phyloP scores from a whole-genome alignment of 2,329 filamentous ascomycete species.

The Penicillium occitanis region DNA sequence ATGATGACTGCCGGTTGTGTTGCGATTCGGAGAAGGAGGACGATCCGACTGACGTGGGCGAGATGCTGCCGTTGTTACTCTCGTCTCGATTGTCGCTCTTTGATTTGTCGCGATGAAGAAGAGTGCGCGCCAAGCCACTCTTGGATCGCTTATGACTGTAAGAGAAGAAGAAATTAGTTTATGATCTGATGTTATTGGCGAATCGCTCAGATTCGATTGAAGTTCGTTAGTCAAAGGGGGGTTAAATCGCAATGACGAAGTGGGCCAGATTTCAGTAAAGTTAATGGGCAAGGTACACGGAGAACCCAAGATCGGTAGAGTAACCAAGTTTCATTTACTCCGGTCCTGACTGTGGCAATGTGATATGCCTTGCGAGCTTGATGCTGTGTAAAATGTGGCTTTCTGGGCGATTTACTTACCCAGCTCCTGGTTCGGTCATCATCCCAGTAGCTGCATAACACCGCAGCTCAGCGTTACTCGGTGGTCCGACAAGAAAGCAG shows the following conservation, averaged over 20 bases:
- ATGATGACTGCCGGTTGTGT: constrained; percentile 30
- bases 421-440: constrained; percentile 12
- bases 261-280: not conserved
- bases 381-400: constrained; percentile 1
- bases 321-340: not conserved
- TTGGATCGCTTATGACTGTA: constrained; percentile 55
- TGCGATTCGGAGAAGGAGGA: constrained; percentile 29
- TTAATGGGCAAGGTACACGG: not conserved
- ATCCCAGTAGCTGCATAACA: constrained; percentile 11
- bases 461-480: not conserved
- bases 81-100: constrained; percentile 45
- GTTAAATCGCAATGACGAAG: constrained; percentile 4
- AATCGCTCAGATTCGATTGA: not conserved
- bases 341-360: not conserved
- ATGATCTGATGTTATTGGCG: not conserved
- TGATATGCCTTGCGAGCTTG: not conserved
- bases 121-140: constrained; percentile 54
- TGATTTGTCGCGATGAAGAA: constrained; percentile 55
- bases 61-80: constrained; percentile 29
- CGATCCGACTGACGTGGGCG: constrained; percentile 31
- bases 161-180: not conserved
- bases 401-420: constrained; percentile 1
- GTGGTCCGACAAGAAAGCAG: not conserved
- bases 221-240: not conserved
- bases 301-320: not conserved